Evolutionary conservation across 1,139 yeast genomes (phyloP), one percentile per base, ranked within the genome.

Genomic region (Trichomonascaceae sp.): DNA sequence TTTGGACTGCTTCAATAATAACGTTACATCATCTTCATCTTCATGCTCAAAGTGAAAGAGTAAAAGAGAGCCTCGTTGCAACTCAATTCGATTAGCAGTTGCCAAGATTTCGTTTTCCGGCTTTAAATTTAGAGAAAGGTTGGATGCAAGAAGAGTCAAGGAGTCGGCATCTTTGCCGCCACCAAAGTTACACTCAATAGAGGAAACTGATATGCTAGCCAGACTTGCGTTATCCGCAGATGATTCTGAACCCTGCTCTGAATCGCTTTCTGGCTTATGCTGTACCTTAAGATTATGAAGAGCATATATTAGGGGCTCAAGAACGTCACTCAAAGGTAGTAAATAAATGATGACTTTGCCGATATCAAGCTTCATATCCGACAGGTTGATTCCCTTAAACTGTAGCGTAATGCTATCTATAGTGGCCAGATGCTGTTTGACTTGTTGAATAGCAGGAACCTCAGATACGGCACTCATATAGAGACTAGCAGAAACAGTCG

Each of bases 391-490:
- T 13, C 62, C 65, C 13, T 51, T 30, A 47, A 68, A 61, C 1
- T 54, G 20, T 12, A 48, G 15, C 10, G 45, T 19, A 5, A 20
- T 19, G 13, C 17, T 12, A 9, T 48, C 50, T 20, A 48, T 36
- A 17, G 43, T n/a, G 15, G 39, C 36, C 15, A 48, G 15, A 24
- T 50, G 51, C 3, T 53, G 45, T 15, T 51, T 56, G 15, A 22
- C 20, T 2, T 49, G 38, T 8, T 47, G 24, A 2, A 46, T 32
- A 5, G 45, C 48, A 3, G 49, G 52, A 4, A 57, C 49, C 17
- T 58, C 57, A 32, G 69, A 60, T 56, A 61, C 58, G 1, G 96
- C 96, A 69, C 96, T 87, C 91, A 87, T 82, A 65, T 87, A 89
- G 36, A 89, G 44, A 43, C 52, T 78, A 1, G 95, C 84, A 49